Evolutionary conservation across 2,329 filamentous ascomycete species (phyloP), one percentile per base, ranked within the genome.

Genomic region (Fusarium euwallaceae): DNA sequence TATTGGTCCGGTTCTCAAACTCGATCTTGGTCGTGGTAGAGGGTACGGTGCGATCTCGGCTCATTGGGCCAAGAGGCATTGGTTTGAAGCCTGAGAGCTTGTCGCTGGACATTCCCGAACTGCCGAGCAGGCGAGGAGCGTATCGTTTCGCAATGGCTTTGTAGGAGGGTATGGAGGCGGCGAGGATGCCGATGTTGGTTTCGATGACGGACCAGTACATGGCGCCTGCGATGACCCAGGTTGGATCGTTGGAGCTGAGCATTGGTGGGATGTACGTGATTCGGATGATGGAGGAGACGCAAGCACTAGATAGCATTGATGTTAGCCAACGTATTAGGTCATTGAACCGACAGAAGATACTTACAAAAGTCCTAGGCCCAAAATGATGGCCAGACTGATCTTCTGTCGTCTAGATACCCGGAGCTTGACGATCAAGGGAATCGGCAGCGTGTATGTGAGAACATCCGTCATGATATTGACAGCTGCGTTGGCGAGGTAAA

Each of bases 171-270:
- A 74, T 74, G 2, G 72, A 74, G 1, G 72, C 72, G 9, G 72
- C 72, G 17, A 74, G 72, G 2, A 74, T 74, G 1, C 72, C 72
- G 9, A 74, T 75, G 22, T 74, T 74, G 5, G 64, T 74, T 4
- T 74, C 72, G 29, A 74, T 74, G 0, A 74, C 72, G 3, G 72
- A 74, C 72, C 72, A 75, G 45, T 74, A 74, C 72, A 74, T 74
- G 0, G 72, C 72, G 7, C 72, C 60, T 8, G 72, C 48, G 9
- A 74, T 75, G 0, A 72, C 72, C 69, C 72, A 74, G 1, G 72
- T 74, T 17, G 14, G 20, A 16, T 74, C 72, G 1, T 67, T 17
- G 7, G 72, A 74, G 10, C 29, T 69, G 10, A 74, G 72, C 72
- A 74, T 74, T 0, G 72, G 72, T 3, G 72, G 72, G 10, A 74